These are phyloP conservation scores for Cocos nucifera DNA, from an alignment of 176 grass and related monocot genomes.

Conservation along the genomic window DNA sequence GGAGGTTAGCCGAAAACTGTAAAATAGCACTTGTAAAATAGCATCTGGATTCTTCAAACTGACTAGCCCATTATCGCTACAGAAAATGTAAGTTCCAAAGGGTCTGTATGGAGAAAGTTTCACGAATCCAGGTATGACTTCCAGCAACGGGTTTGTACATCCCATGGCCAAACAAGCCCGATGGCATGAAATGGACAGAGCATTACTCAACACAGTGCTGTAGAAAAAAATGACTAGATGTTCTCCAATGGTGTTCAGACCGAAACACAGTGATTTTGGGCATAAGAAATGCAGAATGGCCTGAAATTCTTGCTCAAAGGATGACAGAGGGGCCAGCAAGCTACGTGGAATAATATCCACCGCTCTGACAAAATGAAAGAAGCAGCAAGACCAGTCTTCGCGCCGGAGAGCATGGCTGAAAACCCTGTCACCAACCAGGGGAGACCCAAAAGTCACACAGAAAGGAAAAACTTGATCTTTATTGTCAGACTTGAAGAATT, in stretches of 20 bases:
- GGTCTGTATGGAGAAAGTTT: conserved; percentile 87
- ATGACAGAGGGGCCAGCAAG: conserved; percentile 47
- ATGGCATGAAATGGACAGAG: conserved; percentile 68
- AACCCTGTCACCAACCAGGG: conserved; percentile 68
- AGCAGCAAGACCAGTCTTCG: conserved; percentile 71
- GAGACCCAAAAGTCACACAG: conserved; percentile 88
- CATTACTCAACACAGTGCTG: conserved; percentile 52
- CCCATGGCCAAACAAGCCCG: conserved; percentile 87
- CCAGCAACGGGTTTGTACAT: conserved; percentile 73
- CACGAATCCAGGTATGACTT: conserved; percentile 61
- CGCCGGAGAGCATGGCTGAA: conserved; percentile 73
- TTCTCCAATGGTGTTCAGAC: conserved; percentile 24
- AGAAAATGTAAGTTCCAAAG: conserved; percentile 61
- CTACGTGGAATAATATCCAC: conserved; percentile 66
- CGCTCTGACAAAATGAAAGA: conserved; percentile 68
- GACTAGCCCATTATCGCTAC: conserved; percentile 36
- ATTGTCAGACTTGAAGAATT: conserved; percentile 36
- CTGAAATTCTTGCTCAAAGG: conserved; percentile 62
- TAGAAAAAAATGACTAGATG: conserved; percentile 50
- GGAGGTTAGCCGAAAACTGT: conserved; percentile 57
- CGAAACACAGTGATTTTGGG: conserved; percentile 38
- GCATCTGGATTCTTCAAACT: conserved; percentile 66
- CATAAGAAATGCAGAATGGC: conserved; percentile 54
- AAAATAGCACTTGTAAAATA: conserved; percentile 77
- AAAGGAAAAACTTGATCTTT: conserved; percentile 55